Percentiles rank a stretch among this genome's conserved stretches.
phyloP scores from a whole-genome alignment of 441 rosid species.

The Dalechampia spathulata region DNA sequence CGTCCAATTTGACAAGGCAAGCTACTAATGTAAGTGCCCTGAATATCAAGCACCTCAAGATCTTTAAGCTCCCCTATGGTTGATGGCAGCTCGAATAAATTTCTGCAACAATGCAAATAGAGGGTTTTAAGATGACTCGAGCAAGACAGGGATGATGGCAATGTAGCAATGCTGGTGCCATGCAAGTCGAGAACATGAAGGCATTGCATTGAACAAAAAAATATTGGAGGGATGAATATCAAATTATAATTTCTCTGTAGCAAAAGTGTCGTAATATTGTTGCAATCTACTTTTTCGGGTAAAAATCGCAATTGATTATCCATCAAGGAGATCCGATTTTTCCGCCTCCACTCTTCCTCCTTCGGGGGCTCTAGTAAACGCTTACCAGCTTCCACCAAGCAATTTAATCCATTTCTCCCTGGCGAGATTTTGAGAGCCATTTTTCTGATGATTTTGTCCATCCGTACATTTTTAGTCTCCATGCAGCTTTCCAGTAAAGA shows the following conservation, averaged over 20 bases:
- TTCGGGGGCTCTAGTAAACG: constrained; percentile 3
- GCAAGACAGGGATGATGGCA: constrained; percentile 22
- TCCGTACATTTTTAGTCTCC: constrained; percentile 17
- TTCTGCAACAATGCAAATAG: constrained; percentile 24
- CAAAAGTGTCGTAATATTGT: constrained; percentile 17
- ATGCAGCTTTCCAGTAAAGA: constrained; percentile 27
- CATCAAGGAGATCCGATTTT: constrained; percentile 4
- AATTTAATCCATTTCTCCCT: neutral
- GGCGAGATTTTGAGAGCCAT: constrained; percentile 25
- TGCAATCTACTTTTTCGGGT: constrained; percentile 16
- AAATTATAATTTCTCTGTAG: constrained; percentile 20
- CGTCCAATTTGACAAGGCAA: constrained; percentile 15
- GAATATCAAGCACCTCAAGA: constrained; percentile 36
- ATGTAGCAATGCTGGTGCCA: neutral
- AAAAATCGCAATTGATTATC: constrained; percentile 12
- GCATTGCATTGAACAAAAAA: constrained; percentile 21
- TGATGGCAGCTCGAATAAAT: constrained; percentile 15
- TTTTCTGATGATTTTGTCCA: constrained; percentile 26
- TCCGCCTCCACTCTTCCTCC: constrained; percentile 17
- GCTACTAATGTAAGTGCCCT: constrained; percentile 21
- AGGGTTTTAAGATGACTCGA: constrained; percentile 21
- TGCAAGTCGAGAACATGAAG: constrained; percentile 22
- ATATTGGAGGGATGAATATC: constrained; percentile 16
- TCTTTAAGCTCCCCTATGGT: constrained; percentile 13
- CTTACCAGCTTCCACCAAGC: constrained; percentile 15